Evolutionary conservation across 2,329 filamentous ascomycete genomes (phyloP), one percentile per base, ranked within the genome.

Genomic region (Aspergillus sp.): DNA sequence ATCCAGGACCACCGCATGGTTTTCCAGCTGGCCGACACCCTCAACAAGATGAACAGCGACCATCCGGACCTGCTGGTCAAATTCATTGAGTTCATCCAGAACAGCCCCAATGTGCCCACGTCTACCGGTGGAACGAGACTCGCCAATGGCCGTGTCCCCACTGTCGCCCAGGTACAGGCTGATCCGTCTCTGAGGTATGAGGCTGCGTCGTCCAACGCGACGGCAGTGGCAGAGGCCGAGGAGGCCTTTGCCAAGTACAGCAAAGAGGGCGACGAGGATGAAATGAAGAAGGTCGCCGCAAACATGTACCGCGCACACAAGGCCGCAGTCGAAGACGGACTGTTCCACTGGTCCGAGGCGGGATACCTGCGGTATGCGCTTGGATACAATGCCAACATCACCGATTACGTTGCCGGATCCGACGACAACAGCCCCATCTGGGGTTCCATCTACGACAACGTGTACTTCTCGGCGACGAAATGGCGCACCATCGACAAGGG

Each of bases 401-500:
- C 80, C 1, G 81, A 87, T 57, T 71, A 80, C 5, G 76, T 77
- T 1, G 77, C 77, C 5, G 74, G 70, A 5, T 42, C 19, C 17
- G 66, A 75, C 2, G 70, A 69, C 0, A 69, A 71, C 7, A 72
- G 74, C 7, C 77, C 75, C 46, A 85, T 68, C 7, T 68, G 84
- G 68, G 73, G 78, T 6, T 73, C 72, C 58, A 64, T 80, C 13
- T 83, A 83, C 57, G 84, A 87, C 2, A 72, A 72, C 4, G 73
- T 82, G 4, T 88, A 87, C 67, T 87, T 87, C 63, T 62, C 66
- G 1, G 83, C 84, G 0, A 80, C 80, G 0, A 75, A 76, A 3
- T 88, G 82, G 82, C 75, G 73, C n/a, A 88, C 86, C 3, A 87
- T 88, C 56, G 82, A 88, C 61, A 76, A 81, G 63, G 81, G 81